Conservation (phyloP, 2,329 filamentous ascomycete genomes). For the Pseudogymnoascus sp. region DNA sequence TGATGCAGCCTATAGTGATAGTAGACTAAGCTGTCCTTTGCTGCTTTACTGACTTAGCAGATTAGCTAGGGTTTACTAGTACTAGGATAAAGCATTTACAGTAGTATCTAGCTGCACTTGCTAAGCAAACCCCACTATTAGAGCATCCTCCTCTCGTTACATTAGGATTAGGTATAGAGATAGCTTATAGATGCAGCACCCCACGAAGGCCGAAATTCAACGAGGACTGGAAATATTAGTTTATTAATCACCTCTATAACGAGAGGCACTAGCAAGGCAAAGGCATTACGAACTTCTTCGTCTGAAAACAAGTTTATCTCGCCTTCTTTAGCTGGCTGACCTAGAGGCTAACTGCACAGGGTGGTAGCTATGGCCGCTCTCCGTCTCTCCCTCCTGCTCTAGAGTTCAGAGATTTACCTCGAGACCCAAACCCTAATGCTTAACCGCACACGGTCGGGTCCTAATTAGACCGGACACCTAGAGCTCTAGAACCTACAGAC, state of each 20-base stretch:
- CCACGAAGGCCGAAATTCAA: conserved; percentile 6
- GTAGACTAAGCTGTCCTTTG: conserved; percentile 4
- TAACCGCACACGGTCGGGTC: neutral
- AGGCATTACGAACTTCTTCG: conserved; percentile 19
- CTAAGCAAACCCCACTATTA: neutral
- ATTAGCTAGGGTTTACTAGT: conserved; percentile 8
- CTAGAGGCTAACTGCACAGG: neutral
- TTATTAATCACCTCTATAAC: conserved; percentile 18
- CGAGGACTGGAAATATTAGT: conserved; percentile 16
- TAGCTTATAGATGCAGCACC: conserved; percentile 4
- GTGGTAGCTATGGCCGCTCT: neutral
- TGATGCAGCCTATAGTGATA: conserved; percentile 9
- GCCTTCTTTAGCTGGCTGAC: conserved; percentile 18
- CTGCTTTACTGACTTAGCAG: conserved; percentile 14
- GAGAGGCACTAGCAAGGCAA: conserved; percentile 11
- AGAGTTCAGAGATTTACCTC: neutral
- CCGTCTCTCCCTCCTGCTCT: neutral
- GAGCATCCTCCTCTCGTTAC: conserved; percentile 14
- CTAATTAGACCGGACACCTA: neutral
- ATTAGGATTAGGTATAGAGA: conserved; percentile 8
- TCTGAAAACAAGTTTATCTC: conserved; percentile 18
- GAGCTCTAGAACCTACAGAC: neutral
- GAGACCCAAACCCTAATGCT: neutral
- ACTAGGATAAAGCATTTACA: conserved; percentile 14
- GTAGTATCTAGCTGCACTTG: conserved; percentile 11